Evolutionary conservation across 2,329 filamentous ascomycete species (phyloP).

Genomic region (Fusarium multiceps): DNA sequence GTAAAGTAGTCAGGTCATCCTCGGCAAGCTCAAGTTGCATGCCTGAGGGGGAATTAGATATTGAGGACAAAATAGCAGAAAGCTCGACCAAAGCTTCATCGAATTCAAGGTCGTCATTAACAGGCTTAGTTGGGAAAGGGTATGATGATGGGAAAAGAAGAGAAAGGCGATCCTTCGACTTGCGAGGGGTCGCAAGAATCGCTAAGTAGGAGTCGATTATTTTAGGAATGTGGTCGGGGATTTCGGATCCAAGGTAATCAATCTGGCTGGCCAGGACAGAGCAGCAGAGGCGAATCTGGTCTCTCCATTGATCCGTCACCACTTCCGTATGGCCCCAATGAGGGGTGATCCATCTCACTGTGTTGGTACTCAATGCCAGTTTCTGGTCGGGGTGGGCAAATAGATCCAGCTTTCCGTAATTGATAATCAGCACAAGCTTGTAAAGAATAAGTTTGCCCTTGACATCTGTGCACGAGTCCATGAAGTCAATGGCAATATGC

Average conservation of each 20-base stretch:
- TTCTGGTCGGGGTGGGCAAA: conserved; percentile 84
- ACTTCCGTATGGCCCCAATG: conserved; percentile 86
- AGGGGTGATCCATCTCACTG: conserved; percentile 88
- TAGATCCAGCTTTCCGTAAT: conserved; percentile 84
- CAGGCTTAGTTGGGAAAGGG: conserved; percentile 82
- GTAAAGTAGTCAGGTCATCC: conserved; percentile 77
- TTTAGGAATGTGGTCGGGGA: conserved; percentile 90
- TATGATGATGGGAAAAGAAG: conserved; percentile 91
- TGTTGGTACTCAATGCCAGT: conserved; percentile 80
- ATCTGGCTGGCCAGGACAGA: conserved; percentile 91
- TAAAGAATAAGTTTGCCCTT: conserved; percentile 93
- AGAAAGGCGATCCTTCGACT: conserved; percentile 75
- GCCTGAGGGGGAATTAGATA: conserved; percentile 76
- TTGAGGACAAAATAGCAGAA: conserved; percentile 84
- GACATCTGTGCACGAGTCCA: conserved; percentile 88
- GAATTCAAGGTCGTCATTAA: conserved; percentile 71
- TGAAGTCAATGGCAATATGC: conserved; percentile 90
- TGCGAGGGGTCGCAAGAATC: conserved; percentile 68
- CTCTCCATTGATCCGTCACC: conserved; percentile 86
- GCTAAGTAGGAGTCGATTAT: conserved; percentile 89
- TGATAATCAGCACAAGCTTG: conserved; percentile 91
- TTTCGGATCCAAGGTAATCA: conserved; percentile 79
- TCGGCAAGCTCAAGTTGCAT: conserved; percentile 81
- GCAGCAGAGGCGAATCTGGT: conserved; percentile 93
- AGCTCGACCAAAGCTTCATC: conserved; percentile 92